A percentile compares a stretch with the other conserved stretches of the same genome.
Evolutionary conservation across 768 basidiomycete species (phyloP).

Genomic region (Trametes villosa): DNA sequence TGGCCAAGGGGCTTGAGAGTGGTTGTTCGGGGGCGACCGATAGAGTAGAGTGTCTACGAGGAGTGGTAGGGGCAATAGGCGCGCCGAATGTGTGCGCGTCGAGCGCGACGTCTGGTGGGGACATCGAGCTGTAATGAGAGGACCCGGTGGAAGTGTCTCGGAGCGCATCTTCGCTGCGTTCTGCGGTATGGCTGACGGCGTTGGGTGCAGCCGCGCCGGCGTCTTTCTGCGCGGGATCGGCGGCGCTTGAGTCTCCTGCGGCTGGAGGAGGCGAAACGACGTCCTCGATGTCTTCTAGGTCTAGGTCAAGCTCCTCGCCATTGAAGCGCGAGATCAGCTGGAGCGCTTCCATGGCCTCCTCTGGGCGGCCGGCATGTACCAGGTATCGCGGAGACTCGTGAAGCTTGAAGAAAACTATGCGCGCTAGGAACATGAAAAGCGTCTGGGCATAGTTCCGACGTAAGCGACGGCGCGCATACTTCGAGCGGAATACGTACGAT

Average conservation of each 20-base stretch:
- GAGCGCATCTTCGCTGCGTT: conserved; percentile 22
- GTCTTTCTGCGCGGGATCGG: not conserved
- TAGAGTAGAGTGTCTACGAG: not conserved
- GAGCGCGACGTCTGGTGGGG: conserved; percentile 31
- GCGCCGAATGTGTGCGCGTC: conserved; percentile 34
- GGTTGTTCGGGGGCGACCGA: not conserved
- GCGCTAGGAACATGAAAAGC: conserved; percentile 81
- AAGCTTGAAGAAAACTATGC: conserved; percentile 88
- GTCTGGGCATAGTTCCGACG: conserved; percentile 58
- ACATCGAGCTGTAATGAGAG: conserved; percentile 34
- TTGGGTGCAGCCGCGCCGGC: not conserved
- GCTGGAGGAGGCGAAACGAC: conserved; percentile 28
- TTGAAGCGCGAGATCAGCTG: conserved; percentile 88
- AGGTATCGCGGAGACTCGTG: conserved; percentile 96
- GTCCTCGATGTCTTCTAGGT: conserved; percentile 71
- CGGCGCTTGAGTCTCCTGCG: not conserved
- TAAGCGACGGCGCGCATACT: not conserved
- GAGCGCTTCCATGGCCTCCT: conserved; percentile 83
- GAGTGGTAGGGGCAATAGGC: conserved; percentile 19
- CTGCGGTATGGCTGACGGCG: not conserved
- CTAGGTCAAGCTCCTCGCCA: conserved; percentile 68
- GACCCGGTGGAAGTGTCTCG: conserved; percentile 16
- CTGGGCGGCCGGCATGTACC: conserved; percentile 82
- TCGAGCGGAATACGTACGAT: conserved; percentile 61
- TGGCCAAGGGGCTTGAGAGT: not conserved